These are phyloP conservation scores for Tetracladium maxilliforme DNA, from an alignment of 2,329 filamentous ascomycete genomes.

Conservation along the genomic window DNA sequence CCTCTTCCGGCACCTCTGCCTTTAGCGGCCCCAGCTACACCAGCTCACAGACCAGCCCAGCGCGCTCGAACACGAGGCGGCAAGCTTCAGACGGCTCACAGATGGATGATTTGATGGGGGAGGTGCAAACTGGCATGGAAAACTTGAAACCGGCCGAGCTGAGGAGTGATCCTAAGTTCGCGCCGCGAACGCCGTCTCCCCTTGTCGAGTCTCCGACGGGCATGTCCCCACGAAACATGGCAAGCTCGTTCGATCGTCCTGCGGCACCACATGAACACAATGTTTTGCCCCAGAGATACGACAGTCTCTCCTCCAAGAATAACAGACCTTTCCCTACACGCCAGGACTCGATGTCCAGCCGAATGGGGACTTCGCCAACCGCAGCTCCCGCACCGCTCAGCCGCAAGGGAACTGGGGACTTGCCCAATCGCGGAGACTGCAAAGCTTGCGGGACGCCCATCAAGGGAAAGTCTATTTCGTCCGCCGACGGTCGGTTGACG, in stretches of 20 bases:
- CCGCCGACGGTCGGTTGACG: conserved; percentile 79
- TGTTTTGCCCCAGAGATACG: too few species aligned
- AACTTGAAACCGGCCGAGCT: conserved; percentile 17
- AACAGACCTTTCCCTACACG: too few species aligned
- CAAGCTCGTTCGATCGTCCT: too few species aligned
- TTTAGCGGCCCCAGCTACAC: conserved; percentile 42
- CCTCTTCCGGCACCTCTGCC: conserved; percentile 48
- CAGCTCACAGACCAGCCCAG: conserved; percentile 47
- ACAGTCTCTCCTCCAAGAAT: too few species aligned
- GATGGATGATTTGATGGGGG: conserved; percentile 38
- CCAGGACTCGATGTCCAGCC: too few species aligned
- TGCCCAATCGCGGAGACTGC: conserved; percentile 52
- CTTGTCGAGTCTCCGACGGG: too few species aligned
- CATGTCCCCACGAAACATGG: too few species aligned
- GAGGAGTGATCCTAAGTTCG: too few species aligned
- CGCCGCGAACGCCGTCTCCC: too few species aligned
- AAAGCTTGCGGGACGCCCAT: conserved; percentile 70
- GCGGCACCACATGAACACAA: too few species aligned
- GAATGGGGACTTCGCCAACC: too few species aligned
- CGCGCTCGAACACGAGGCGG: conserved; percentile 22
- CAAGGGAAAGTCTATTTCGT: conserved; percentile 82
- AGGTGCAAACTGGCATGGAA: conserved; percentile 36
- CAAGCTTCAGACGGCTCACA: conserved; percentile 20
- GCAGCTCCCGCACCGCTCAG: conserved; percentile 37
- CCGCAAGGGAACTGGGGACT: conserved; percentile 6